Evolutionary conservation across 1,284 basidiomycete genomes (phyloP).

Genomic region (Sporisorium exsertum): DNA sequence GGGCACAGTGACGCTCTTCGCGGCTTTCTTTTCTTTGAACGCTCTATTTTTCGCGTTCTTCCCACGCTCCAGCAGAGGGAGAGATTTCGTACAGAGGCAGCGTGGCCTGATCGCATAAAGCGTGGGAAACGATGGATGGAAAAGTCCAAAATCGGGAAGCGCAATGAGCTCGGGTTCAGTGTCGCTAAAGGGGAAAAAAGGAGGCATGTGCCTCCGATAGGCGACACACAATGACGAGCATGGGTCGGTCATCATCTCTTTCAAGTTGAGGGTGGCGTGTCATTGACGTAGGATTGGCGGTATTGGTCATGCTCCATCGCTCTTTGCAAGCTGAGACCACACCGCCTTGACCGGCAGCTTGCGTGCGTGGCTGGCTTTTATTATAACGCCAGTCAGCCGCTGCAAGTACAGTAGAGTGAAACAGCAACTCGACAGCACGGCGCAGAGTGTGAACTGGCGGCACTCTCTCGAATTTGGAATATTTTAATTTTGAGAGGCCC

Average conservation of each 20-base stretch:
- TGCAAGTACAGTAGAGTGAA: too few species aligned
- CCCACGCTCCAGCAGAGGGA: background rate
- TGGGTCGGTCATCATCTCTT: too few species aligned
- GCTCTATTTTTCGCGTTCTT: background rate
- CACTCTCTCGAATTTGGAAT: background rate
- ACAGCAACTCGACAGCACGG: too few species aligned
- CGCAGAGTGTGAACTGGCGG: too few species aligned
- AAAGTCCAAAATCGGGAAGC: conserved; percentile 6
- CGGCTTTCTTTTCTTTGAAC: background rate
- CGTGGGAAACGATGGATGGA: background rate
- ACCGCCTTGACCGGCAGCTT: background rate
- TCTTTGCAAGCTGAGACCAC: background rate
- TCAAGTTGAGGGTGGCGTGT: background rate
- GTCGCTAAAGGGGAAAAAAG: background rate
- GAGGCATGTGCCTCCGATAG: background rate
- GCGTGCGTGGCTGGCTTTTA: background rate
- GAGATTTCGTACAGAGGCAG: too few species aligned
- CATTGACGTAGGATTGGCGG: too few species aligned
- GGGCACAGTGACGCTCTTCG: background rate
- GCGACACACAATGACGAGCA: background rate
- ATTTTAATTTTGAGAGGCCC: background rate
- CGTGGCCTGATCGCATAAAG: background rate
- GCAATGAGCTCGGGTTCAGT: background rate
- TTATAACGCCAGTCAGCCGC: background rate
- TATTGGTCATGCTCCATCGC: background rate